Conservation (phyloP, 306 rosid species). For the Quercus rubra region DNA sequence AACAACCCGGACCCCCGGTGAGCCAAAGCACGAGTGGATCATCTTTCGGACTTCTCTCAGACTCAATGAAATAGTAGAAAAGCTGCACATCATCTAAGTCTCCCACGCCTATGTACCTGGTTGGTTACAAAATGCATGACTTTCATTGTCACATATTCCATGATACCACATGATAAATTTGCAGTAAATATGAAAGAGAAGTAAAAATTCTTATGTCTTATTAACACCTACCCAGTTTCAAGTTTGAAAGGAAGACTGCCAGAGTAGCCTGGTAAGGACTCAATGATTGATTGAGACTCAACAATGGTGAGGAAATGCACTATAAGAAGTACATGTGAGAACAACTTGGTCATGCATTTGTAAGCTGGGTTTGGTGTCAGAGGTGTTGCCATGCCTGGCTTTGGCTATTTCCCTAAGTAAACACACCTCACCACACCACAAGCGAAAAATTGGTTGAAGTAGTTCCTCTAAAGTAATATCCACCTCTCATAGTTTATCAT, state of each 20-base stretch:
- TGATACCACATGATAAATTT: background rate
- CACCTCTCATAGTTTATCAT: no score
- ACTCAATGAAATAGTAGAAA: slow-evolving; percentile 5
- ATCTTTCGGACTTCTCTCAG: slow-evolving; percentile 9
- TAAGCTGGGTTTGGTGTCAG: background rate
- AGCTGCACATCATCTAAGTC: background rate
- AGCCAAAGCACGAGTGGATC: slow-evolving; percentile 24
- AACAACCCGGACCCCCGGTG: slow-evolving; percentile 24
- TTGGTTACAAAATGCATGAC: background rate
- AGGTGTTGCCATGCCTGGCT: background rate
- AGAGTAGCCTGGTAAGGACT: background rate
- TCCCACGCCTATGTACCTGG: slow-evolving; percentile 15
- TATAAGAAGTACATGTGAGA: background rate
- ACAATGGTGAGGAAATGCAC: background rate
- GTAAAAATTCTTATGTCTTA: background rate
- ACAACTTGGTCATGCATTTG: background rate
- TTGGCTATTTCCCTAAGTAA: no score
- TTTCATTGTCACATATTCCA: background rate
- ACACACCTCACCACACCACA: no score
- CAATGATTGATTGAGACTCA: background rate
- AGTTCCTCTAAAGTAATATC: no score
- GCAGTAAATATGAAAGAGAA: background rate
- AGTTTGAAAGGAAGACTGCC: background rate
- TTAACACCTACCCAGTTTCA: background rate
- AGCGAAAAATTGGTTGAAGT: no score